Evolutionary conservation across 192 early-diverging fungal species (phyloP), one percentile per base, ranked within the genome.

Genomic region (Umbelopsis ramanniana): DNA sequence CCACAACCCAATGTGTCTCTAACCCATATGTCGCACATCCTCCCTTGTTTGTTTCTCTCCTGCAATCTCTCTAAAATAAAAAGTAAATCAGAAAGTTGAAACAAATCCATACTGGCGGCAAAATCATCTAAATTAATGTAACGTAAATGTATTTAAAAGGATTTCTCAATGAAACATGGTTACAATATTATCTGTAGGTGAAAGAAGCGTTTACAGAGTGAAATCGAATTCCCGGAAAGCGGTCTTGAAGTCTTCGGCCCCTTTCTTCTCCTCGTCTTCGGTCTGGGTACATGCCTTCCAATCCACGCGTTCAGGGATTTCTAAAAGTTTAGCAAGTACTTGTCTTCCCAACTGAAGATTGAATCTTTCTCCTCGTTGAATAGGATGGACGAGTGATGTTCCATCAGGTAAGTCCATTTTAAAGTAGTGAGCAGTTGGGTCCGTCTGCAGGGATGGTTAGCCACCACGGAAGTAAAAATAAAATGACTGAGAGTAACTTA

Each of bases 331-430:
- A 0, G 94, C 91, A 52, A 95, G 75, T 0, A 92, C 83, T 57
- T 70, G 85, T 84, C 95, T 82, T 75, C 93, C 93, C 79, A 93
- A 91, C 74, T 96, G 91, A 5, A 92, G 67, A 72, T 96, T 92
- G 71, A 95, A 90, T 48, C 80, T 43, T 69, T 80, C 76, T 21
- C 71, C 57, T 0, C 70, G 70, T 6, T 80, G 74, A 46, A 89
- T 78, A 19, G 74, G 67, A 57, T 88, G 82, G 23, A 85, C 73
- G 21, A 89, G 63, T 7, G 67, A 53, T 26, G 74, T 76, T 9
- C 82, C 82, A 68, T 85, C 75, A 15, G 88, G 82, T 3, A 90
- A 60, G 68, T 90, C 89, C 19, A 90, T 80, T 69, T 85, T 84
- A 46, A 90, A 87, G 66, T 80, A 88, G 4, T 73, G 67, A 10